Percentiles rank a stretch among this genome's conserved stretches.
Evolutionary conservation across 345 rosid genomes (phyloP).

Genomic region (Rhodamnia argentea): DNA sequence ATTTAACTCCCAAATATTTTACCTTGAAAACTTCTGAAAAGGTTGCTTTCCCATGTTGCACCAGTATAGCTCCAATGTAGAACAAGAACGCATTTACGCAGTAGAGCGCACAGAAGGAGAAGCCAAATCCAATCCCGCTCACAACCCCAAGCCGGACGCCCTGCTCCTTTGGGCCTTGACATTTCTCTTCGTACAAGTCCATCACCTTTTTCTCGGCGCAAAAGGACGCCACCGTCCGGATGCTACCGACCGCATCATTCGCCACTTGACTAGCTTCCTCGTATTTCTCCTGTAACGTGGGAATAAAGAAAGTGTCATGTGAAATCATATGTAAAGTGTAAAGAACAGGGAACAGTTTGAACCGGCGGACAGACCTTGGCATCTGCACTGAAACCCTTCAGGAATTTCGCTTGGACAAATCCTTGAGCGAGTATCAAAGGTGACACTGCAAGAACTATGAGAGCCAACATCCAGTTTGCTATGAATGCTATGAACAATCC

Average conservation of each 20-base stretch:
- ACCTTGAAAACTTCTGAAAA: slow-evolving; percentile 72
- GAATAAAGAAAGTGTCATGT: not conserved
- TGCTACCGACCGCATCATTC: slow-evolving; percentile 55
- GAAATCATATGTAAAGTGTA: not conserved
- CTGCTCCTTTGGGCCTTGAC: slow-evolving; percentile 29
- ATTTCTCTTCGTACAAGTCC: slow-evolving; percentile 48
- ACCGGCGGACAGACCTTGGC: slow-evolving; percentile 22
- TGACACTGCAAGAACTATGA: slow-evolving; percentile 20
- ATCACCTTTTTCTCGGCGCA: slow-evolving; percentile 53
- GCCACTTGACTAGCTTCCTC: slow-evolving; percentile 75
- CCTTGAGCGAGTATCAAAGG: slow-evolving; percentile 41
- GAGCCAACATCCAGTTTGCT: slow-evolving; percentile 52
- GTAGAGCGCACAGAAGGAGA: slow-evolving; percentile 36
- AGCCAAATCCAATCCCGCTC: slow-evolving; percentile 43
- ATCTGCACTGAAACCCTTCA: slow-evolving; percentile 46
- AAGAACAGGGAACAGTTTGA: not conserved
- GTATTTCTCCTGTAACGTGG: slow-evolving; percentile 32
- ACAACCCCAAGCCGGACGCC: slow-evolving; percentile 39
- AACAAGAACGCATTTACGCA: slow-evolving; percentile 45
- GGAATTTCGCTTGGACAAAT: slow-evolving; percentile 24
- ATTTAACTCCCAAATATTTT: not conserved
- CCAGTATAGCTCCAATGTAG: slow-evolving; percentile 41
- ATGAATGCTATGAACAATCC: slow-evolving; percentile 41
- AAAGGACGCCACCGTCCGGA: slow-evolving; percentile 59
- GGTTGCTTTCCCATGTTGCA: slow-evolving; percentile 47